Percentiles rank a stretch among this genome's conserved stretches.
Evolutionary conservation across 441 rosid genomes (phyloP).

Genomic region (Cnidoscolus chayamansa): DNA sequence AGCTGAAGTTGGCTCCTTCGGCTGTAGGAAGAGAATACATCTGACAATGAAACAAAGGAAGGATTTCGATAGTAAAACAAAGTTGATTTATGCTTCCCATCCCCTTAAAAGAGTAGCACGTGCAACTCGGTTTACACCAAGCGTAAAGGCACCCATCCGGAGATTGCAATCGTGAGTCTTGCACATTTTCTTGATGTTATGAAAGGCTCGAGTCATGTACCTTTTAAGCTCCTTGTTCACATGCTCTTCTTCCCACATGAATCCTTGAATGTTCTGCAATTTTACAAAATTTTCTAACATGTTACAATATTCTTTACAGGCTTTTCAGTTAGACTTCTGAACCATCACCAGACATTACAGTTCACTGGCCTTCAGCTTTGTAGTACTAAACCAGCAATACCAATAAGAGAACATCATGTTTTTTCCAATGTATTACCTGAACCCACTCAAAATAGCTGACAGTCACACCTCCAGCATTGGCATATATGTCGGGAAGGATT

Average conservation of each 20-base stretch:
- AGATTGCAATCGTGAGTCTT: slow-evolving; percentile 73
- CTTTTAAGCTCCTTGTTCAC: slow-evolving; percentile 64
- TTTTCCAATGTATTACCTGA: slow-evolving; percentile 48
- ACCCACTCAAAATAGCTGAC: slow-evolving; percentile 99
- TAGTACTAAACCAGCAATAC: not conserved
- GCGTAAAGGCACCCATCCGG: slow-evolving; percentile 97
- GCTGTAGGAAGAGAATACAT: not conserved
- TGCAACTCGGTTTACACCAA: slow-evolving; percentile 88
- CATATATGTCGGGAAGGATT: slow-evolving; percentile 89
- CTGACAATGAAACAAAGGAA: not conserved
- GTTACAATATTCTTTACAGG: not conserved
- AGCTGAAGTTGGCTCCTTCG: not conserved
- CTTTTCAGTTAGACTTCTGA: too few relatives aligned
- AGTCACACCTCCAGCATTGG: slow-evolving; percentile 92
- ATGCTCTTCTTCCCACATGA: slow-evolving; percentile 97
- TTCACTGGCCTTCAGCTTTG: not conserved
- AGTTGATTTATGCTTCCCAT: slow-evolving; percentile 72
- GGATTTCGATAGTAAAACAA: not conserved
- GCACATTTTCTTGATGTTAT: slow-evolving; percentile 84
- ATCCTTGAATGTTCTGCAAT: slow-evolving; percentile 89
- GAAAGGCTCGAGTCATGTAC: slow-evolving; percentile 83
- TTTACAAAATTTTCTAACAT: slow-evolving; percentile 1
- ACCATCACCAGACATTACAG: not conserved
- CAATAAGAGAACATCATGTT: not conserved
- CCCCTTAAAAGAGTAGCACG: slow-evolving; percentile 82